These are phyloP conservation scores for Wickerhamiella cacticola DNA, from an alignment of 805 yeast species.

Conservation along the genomic window DNA sequence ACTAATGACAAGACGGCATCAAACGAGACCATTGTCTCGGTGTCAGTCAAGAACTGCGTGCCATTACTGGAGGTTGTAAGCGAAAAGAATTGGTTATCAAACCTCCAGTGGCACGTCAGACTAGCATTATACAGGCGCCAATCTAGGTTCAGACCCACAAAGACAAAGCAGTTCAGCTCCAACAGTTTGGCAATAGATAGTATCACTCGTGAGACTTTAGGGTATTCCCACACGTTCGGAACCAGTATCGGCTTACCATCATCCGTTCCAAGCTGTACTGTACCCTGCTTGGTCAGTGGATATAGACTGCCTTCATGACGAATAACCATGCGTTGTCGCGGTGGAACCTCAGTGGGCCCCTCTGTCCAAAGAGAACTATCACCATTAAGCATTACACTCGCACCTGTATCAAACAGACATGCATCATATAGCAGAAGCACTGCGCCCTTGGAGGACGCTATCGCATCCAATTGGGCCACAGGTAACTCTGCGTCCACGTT, in stretches of 20 bases:
- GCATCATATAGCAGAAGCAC: neutral
- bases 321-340: neutral
- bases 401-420: neutral
- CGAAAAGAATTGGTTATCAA: too few relatives aligned
- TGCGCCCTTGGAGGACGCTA: too few relatives aligned
- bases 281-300: neutral
- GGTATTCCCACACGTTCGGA: neutral
- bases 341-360: neutral
- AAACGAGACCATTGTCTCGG: too few relatives aligned
- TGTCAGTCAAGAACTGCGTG: too few relatives aligned
- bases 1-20: too few relatives aligned
- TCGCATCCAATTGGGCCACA: too few relatives aligned
- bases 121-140: neutral
- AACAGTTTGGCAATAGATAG: neutral
- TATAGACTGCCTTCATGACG: neutral
- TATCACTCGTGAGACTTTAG: neutral
- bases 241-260: neutral
- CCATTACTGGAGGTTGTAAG: too few relatives aligned
- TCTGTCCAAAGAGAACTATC: neutral
- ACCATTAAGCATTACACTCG: neutral
- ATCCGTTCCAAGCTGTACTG: neutral
- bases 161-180: neutral
- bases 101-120: too few relatives aligned
- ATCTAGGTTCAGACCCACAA: neutral
- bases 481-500: too few relatives aligned